A percentile compares a stretch with the other conserved stretches of the same genome.
Evolutionary conservation across 352 stramenopile species (phyloP).

Genomic region (Phytopythium chamaehyphon): DNA sequence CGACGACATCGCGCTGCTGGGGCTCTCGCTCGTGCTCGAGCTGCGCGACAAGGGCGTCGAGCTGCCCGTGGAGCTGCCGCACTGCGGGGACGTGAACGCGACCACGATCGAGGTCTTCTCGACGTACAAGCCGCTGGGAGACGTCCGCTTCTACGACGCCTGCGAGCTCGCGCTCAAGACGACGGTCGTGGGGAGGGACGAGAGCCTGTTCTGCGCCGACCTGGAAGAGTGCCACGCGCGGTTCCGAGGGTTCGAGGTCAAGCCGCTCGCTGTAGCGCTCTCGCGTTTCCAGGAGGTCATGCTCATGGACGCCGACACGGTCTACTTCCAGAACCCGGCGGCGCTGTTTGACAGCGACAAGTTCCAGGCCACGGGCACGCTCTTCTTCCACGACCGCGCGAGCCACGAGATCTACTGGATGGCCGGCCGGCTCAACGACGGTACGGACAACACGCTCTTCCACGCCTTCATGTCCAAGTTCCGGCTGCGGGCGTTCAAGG

Average conservation of each 20-base stretch:
- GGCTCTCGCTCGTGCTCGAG: slow-evolving; percentile 14
- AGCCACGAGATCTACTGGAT: slow-evolving; percentile 29
- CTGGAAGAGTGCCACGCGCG: slow-evolving; percentile 29
- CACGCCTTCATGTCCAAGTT: slow-evolving; percentile 35
- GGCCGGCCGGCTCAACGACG: slow-evolving; percentile 13
- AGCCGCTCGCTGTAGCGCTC: slow-evolving; percentile 32
- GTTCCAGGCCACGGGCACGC: slow-evolving; percentile 32
- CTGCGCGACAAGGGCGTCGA: slow-evolving; percentile 23
- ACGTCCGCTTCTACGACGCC: slow-evolving; percentile 29
- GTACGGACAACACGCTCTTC: slow-evolving; percentile 22
- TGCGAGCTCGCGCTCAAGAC: slow-evolving; percentile 23
- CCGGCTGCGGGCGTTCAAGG: slow-evolving; percentile 28
- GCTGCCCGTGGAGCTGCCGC: slow-evolving; percentile 36
- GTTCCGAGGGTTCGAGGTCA: slow-evolving; percentile 35
- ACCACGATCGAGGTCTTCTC: slow-evolving; percentile 13
- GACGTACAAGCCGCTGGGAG: slow-evolving; percentile 18
- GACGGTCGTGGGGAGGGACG: slow-evolving; percentile 17
- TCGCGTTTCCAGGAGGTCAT: slow-evolving; percentile 53
- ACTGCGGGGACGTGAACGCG: slow-evolving; percentile 35
- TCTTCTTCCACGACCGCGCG: slow-evolving; percentile 57
- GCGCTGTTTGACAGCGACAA: slow-evolving; percentile 29
- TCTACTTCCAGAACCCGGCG: slow-evolving; percentile 39
- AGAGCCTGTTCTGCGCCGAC: slow-evolving; percentile 26
- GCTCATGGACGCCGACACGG: slow-evolving; percentile 43
- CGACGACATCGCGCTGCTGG: slow-evolving; percentile 6